These are phyloP conservation scores for Rugonectria rugulosa DNA, from an alignment of 2,329 filamentous ascomycete species.

Conservation along the genomic window DNA sequence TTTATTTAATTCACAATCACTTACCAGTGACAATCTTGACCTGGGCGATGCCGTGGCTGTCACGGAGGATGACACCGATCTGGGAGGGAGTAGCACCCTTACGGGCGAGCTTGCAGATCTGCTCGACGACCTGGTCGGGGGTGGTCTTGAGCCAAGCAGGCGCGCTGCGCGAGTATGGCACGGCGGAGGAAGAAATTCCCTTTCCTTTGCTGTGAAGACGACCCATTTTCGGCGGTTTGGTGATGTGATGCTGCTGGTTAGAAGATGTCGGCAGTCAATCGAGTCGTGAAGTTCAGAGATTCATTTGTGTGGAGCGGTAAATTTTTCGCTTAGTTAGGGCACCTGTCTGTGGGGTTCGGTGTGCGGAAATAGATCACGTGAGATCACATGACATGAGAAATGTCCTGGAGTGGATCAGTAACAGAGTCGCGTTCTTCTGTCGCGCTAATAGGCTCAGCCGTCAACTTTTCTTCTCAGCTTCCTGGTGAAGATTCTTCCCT, in stretches of 20 bases:
- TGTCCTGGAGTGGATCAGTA: constrained; percentile 15
- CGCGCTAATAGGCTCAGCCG: background rate
- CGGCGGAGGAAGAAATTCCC: constrained; percentile 94
- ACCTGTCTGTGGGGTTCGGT: constrained; percentile 23
- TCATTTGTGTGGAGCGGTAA: constrained; percentile 51
- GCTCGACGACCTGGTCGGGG: constrained; percentile 96
- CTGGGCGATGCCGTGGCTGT: constrained; percentile 97
- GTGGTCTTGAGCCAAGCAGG: constrained; percentile 99
- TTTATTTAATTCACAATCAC: constrained; percentile 42
- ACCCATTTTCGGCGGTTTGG: constrained; percentile 77
- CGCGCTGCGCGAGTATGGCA: constrained; percentile 94
- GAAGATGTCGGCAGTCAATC: constrained; percentile 37
- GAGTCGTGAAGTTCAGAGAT: constrained; percentile 36
- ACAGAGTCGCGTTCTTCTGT: constrained; percentile 32
- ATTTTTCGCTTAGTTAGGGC: constrained; percentile 58
- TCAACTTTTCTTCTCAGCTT: background rate
- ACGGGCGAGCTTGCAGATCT: constrained; percentile 98
- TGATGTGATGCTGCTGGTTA: constrained; percentile 45
- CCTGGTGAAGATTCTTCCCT: constrained; percentile 5
- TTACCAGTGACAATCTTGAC: constrained; percentile 97
- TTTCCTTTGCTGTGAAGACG: constrained; percentile 99
- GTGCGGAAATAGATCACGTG: background rate
- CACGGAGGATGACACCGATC: constrained; percentile 98
- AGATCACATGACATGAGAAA: constrained; percentile 28
- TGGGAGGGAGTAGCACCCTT: constrained; percentile 99